Conservation (phyloP, 176 grass and related monocot species). For the Musa troglodytarum region DNA sequence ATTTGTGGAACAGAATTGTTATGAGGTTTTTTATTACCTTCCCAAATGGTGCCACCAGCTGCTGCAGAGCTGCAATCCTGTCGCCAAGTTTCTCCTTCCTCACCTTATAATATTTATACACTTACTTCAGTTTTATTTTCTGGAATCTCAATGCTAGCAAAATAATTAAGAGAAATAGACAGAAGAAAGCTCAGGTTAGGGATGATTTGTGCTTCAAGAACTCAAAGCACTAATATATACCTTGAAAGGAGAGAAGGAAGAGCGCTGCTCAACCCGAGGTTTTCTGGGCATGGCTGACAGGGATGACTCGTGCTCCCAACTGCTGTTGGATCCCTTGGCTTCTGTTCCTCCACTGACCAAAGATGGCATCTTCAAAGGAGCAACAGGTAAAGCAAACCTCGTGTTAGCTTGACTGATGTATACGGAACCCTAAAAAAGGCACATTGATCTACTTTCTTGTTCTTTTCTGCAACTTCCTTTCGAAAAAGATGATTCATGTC, state of each 20-base stretch:
- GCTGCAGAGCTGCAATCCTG: slow-evolving; percentile 91
- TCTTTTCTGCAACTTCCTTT: slow-evolving; percentile 18
- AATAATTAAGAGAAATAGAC: too few species aligned
- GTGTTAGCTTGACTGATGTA: not conserved
- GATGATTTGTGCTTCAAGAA: too few species aligned
- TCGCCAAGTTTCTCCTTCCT: slow-evolving; percentile 97
- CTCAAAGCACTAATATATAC: slow-evolving; percentile 12
- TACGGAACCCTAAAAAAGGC: slow-evolving; percentile 16
- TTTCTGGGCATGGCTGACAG: slow-evolving; percentile 28
- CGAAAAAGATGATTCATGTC: slow-evolving; percentile 46
- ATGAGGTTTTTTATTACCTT: slow-evolving; percentile 34
- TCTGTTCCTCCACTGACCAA: slow-evolving; percentile 35
- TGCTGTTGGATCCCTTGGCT: slow-evolving; percentile 19
- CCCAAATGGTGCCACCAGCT: slow-evolving; percentile 85
- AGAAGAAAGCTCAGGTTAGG: too few species aligned
- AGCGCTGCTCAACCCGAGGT: slow-evolving; percentile 33
- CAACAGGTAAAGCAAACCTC: not conserved
- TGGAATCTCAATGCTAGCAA: too few species aligned
- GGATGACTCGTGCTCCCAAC: slow-evolving; percentile 21
- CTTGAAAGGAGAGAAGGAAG: slow-evolving; percentile 75
- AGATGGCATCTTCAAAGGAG: slow-evolving; percentile 28
- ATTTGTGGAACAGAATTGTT: too few species aligned
- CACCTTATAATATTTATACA: slow-evolving; percentile 28
- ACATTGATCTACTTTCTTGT: slow-evolving; percentile 3
- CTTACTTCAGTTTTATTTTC: too few species aligned